Conservation (phyloP, 1,139 yeast genomes). For the Saccharomyces hybrid region DNA sequence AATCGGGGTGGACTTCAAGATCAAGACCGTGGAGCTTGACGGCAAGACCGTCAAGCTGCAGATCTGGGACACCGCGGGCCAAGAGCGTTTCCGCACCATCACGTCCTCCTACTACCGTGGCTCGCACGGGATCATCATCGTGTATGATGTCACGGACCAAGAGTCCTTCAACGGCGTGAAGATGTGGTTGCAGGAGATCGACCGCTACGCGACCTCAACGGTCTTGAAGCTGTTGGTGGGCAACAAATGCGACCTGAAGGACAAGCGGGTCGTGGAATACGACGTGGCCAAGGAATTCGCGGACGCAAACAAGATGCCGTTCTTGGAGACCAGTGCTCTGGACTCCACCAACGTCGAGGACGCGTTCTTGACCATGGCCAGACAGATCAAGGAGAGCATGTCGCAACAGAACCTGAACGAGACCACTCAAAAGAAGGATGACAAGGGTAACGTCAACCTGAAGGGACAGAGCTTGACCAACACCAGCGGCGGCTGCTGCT, state of each 20-base stretch:
- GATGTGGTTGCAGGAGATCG: slow-evolving; percentile 98
- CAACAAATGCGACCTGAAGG: slow-evolving; percentile 90
- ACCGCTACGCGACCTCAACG: slow-evolving; percentile 96
- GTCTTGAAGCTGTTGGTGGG: slow-evolving; percentile 95
- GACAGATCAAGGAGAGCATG: slow-evolving; percentile 96
- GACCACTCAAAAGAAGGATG: slow-evolving; percentile 35
- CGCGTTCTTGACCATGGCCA: slow-evolving; percentile 97
- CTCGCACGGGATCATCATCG: slow-evolving; percentile 96
- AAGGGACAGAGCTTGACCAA: slow-evolving; percentile 81
- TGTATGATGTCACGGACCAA: slow-evolving; percentile 96
- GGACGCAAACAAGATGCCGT: slow-evolving; percentile 90
- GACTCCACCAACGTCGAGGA: slow-evolving; percentile 96
- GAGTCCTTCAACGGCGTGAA: slow-evolving; percentile 95
- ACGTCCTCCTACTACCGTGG: slow-evolving; percentile 98
- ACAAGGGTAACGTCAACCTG: slow-evolving; percentile 73
- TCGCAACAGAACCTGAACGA: slow-evolving; percentile 50
- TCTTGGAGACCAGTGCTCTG: slow-evolving; percentile 93
- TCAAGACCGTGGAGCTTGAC: slow-evolving; percentile 91
- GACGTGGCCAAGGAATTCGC: slow-evolving; percentile 97
- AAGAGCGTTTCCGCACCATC: slow-evolving; percentile 95
- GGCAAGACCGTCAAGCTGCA: slow-evolving; percentile 96
- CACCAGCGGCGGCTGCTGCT: slow-evolving; percentile 70
- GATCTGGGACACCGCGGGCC: slow-evolving; percentile 99
- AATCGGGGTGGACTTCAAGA: slow-evolving; percentile 96
- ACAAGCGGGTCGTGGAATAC: slow-evolving; percentile 92